Evolutionary conservation across 2,329 filamentous ascomycete genomes (phyloP), one percentile per base, ranked within the genome.

Genomic region (Colletotrichum sp.): DNA sequence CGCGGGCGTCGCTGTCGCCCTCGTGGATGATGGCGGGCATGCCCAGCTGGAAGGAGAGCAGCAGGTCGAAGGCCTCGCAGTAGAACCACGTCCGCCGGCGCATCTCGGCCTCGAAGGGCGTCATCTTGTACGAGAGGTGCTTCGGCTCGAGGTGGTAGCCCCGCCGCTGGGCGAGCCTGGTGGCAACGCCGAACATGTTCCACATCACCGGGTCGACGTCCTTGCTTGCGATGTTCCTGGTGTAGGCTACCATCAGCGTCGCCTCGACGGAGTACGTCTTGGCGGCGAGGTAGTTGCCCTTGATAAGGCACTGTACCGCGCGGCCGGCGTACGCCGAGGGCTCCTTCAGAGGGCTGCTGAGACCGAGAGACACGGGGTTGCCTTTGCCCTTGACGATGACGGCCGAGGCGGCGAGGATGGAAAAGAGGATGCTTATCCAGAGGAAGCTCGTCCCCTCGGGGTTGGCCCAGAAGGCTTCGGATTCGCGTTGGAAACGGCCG

Each of bases 11-110:
- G 78, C 85, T 88, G 36, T 87, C 85, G 16, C 86, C 85, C n/a
- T 87, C 84, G 66, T 87, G 84, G 64, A 90, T 84, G 71, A 88
- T 87, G n/a, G 87, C 83, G 2, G 89, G 89, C 80, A 90, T 86
- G 11, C 89, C 88, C n/a, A 89, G 86, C 80, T 90, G 88, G 75
- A 88, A 89, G 1, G 88, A 88, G 62, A 89, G 86, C 4, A 90
- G 78, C 6, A 88, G 81, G 78, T 91, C 89, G 22, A 87, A 87
- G 1, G 87, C 83, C 77, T 88, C 86, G 19, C 87, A 84, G 77
- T 87, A 84, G 68, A 88, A 85, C 88, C 89, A 90, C 3, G 83
- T 83, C 22, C 89, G 84, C 6, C 89, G 85, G 22, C 89, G 86
- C 84, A 90, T 88, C 81, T 90, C 89, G 25, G 84, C 87, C 66